Base-by-base conservation (phyloP, 2,329 filamentous ascomycete species). In the Nemania sp. region DNA sequence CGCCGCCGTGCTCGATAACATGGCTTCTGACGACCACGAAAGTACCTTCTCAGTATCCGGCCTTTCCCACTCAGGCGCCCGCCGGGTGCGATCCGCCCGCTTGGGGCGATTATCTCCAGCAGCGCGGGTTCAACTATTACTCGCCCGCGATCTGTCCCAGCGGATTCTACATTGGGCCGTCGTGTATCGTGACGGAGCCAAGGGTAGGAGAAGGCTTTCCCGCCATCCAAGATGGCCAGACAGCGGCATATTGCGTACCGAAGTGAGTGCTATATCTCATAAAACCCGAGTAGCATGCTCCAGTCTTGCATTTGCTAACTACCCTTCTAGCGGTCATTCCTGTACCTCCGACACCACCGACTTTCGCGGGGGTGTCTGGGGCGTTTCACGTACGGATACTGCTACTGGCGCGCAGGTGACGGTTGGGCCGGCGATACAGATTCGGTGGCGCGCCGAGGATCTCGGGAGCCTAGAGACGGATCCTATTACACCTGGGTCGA, bases 21-120 rank as follows among this genome's bases (percentile, higher is more conserved):
- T 79, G 77, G 77, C 69, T 79, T n/a, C 50, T 78, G 25, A 77
- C 76, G 1, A 73, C 72, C 1, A 74, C 72, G 25, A 73, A 74
- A 62, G 54, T 73, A 39, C 76, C 74, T 0, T 79, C 77, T 2
- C 76, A 79, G 62, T 75, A 72, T 54, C 77, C 75, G 5, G 54
- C 71, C 0, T 78, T 74, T 43, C 74, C 70, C 12, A 73, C 71
- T 13, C 56, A 21, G 3, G 59, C 46, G 21, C 54, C 59, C 64
- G 46, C 65, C 2, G 71, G 67, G 0, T 77, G 75, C 57, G 70
- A 76, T 56, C 76, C 75, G 17, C 76, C 77, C 0, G 60, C 58
- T 2, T 80, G 76, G 76, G 52, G 45, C 1, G 54, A 62, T 45
- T 77, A 78, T 62, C 59, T 79, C 29, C 67, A 68, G 5, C 67